Evolutionary conservation across 2,329 filamentous ascomycete genomes (phyloP).

Genomic region (Botryosphaeria dothidea): DNA sequence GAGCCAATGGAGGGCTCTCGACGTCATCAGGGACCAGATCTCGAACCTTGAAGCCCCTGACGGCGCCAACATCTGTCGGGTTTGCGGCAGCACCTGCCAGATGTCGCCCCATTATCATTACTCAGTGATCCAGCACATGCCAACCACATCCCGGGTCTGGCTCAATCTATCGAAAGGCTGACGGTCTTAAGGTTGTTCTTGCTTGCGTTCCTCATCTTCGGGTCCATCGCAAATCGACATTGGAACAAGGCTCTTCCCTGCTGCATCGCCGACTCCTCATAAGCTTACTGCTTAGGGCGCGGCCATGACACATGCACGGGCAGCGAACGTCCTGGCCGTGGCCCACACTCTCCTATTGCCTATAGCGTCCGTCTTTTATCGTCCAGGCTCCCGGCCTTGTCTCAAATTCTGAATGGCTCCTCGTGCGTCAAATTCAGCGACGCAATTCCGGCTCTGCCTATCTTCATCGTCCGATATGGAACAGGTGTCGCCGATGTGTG

Average conservation of each 20-base stretch:
- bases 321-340: neutral
- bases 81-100: neutral
- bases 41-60: constrained; percentile 13
- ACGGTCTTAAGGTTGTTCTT: neutral
- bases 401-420: constrained; percentile 8
- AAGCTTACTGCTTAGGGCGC: constrained; percentile 9
- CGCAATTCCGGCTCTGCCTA: constrained; percentile 9
- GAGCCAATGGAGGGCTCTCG: neutral
- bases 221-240: constrained; percentile 6
- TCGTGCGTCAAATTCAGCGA: constrained; percentile 1
- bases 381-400: neutral
- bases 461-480: neutral
- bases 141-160: neutral
- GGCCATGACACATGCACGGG: constrained; percentile 8
- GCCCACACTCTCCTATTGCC: constrained; percentile 2
- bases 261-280: constrained; percentile 8
- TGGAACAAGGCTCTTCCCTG: constrained; percentile 1
- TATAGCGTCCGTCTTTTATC: neutral
- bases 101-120: constrained; percentile 5
- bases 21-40: constrained; percentile 8
- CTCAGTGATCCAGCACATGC: neutral
- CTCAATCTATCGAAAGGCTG: neutral
- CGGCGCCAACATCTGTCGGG: neutral
- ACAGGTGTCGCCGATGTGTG: neutral
- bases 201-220: constrained; percentile 1